Base-by-base conservation (phyloP, 2,329 filamentous ascomycete genomes). In the Cladosporium colombiae region DNA sequence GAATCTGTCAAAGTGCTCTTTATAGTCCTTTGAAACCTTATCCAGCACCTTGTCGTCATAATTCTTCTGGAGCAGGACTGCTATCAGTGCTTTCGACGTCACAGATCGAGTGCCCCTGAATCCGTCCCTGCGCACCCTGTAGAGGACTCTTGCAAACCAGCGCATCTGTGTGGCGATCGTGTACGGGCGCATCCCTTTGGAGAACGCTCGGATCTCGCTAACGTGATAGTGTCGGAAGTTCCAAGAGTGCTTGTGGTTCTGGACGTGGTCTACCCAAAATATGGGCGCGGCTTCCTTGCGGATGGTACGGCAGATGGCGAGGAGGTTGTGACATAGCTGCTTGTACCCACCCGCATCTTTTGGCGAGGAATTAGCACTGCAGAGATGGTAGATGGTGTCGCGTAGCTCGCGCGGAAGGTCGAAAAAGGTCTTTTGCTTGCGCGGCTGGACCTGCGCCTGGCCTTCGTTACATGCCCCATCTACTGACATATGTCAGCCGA, bases 261-360 rank as follows among this genome's bases (percentile, higher is more conserved):
- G 18, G 29, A 62, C 44, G 46, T 53, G 23, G 59, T 53, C 46
- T 5, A 5, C 13, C 59, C 59, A 62, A 31, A 62, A 40, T 21
- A 62, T 62, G 27, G 46, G 44, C 16, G 59, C 18, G 6, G 59
- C 59, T 62, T 62, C 59, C 10, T 7, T 23, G 1, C 21, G 27
- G 13, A 62, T 40, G 29, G 8, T 5, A 4, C 31, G 29, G 18
- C 16, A 37, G 16, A 31, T 21, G 46, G 44, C 35, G 21, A 53
- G 59, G 1, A 62, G 5, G 46, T 4, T 46, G 5, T 46, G 8
- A 5, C 40, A 46, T 46, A 46, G 40, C 10, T 46, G 16, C 18
- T 44, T 21, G 37, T 44, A 44, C 18, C 18, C 18, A 10, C 37
- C 37, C 18, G 6, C 37, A 44, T 0, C 37, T 44, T 44, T 2